Evolutionary conservation across 208 protist species (phyloP).

Genomic region (Crithidia expoeki): DNA sequence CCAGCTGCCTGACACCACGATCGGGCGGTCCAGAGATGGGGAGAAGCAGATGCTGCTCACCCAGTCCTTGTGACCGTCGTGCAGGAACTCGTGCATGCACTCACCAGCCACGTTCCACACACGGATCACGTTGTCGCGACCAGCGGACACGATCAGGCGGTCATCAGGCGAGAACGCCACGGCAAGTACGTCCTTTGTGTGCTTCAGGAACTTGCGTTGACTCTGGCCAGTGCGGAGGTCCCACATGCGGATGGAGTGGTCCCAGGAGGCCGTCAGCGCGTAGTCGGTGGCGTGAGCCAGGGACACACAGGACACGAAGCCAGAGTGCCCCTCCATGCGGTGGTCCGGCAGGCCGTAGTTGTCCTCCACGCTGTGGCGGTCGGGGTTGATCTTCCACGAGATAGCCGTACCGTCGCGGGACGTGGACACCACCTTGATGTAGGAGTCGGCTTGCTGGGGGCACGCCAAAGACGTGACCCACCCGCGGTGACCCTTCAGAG

Average conservation of each 20-base stretch:
- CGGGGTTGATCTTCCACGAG: slow-evolving; percentile 94
- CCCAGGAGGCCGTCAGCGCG: slow-evolving; percentile 98
- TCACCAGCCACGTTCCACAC: slow-evolving; percentile 99
- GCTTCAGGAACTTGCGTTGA: slow-evolving; percentile 96
- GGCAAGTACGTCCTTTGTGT: slow-evolving; percentile 98
- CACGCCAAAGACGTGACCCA: slow-evolving; percentile 95
- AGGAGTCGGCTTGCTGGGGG: slow-evolving; percentile 70
- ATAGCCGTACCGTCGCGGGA: slow-evolving; percentile 98
- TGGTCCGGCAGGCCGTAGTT: slow-evolving; percentile 80
- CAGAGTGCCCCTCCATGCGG: slow-evolving; percentile 92
- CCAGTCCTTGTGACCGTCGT: slow-evolving; percentile 97
- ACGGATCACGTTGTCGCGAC: slow-evolving; percentile 97
- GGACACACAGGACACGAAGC: slow-evolving; percentile 97
- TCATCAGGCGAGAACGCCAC: slow-evolving; percentile 99
- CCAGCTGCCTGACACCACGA: slow-evolving; percentile 98
- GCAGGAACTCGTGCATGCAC: slow-evolving; percentile 97
- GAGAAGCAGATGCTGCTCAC: slow-evolving; percentile 99
- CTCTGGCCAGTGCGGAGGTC: slow-evolving; percentile 95
- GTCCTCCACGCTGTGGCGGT: slow-evolving; percentile 74
- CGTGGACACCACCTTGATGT: slow-evolving; percentile 81
- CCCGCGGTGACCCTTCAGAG: slow-evolving; percentile 95
- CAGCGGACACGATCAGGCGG: slow-evolving; percentile 99
- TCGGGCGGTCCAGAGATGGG: slow-evolving; percentile 85
- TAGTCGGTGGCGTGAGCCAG: slow-evolving; percentile 97
- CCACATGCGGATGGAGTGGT: slow-evolving; percentile 99